Conservation (phyloP, 225 moss, liverwort and hornwort species). For the Anthoceros angustus region DNA sequence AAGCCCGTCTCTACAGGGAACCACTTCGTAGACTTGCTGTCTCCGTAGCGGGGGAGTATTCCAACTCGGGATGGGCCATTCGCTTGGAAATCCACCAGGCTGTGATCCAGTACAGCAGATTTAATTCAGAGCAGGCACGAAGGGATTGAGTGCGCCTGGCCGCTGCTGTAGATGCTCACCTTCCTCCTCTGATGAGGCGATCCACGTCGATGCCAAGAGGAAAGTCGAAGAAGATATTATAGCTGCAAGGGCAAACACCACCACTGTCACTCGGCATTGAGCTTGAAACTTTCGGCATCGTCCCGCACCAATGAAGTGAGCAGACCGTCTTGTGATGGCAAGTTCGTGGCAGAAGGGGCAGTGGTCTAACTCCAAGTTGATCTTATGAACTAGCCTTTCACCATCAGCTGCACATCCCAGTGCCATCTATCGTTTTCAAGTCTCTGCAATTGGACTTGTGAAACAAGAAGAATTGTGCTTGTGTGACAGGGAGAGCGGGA, state of each 20-base stretch:
- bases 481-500: background rate
- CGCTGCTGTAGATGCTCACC: background rate
- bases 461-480: too few relatives aligned
- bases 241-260: background rate
- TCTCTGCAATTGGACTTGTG: background rate
- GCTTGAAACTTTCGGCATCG: background rate
- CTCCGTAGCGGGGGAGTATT: constrained; percentile 7
- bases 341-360: constrained; percentile 9
- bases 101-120: background rate
- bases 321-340: constrained; percentile 8
- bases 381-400: background rate
- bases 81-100: background rate
- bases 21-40: constrained; percentile 3
- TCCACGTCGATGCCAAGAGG: background rate
- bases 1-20: constrained; percentile 1
- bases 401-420: constrained; percentile 12
- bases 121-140: background rate
- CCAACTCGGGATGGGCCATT: background rate
- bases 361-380: constrained; percentile 8
- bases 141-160: background rate
- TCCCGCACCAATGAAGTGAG: background rate
- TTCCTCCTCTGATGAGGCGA: background rate
- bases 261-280: background rate
- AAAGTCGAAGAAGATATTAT: background rate
- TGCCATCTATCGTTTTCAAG: background rate